A percentile compares a stretch with the other conserved stretches of the same genome.
Conservation (phyloP, 129 eudicot species). For the Flaveria trinervia region DNA sequence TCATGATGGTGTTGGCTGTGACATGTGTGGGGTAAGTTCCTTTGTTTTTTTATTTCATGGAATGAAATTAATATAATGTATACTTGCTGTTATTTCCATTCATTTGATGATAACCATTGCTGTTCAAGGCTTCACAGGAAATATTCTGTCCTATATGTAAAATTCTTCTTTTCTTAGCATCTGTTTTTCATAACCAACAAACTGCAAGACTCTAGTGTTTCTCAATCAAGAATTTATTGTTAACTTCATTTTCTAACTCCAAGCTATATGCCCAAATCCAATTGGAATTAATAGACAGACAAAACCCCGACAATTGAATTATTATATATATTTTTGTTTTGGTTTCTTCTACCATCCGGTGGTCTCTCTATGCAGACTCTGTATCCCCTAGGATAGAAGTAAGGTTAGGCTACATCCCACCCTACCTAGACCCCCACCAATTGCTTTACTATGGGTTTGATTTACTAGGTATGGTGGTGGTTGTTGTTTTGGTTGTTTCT, state of each 20-base stretch:
- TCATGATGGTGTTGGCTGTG: slow-evolving; percentile 69
- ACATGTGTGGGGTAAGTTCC: slow-evolving; percentile 70
- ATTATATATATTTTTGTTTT: neutral
- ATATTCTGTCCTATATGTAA: neutral
- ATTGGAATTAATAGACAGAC: neutral
- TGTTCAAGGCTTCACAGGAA: neutral
- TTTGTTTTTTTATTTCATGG: neutral
- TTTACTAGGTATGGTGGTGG: no score
- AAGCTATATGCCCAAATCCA: neutral
- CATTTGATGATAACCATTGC: neutral
- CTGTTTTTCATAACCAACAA: slow-evolving; percentile 11
- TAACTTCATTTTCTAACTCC: neutral
- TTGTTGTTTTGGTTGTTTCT: no score
- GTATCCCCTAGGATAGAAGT: no score
- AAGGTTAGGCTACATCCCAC: no score
- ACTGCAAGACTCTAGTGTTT: slow-evolving; percentile 4
- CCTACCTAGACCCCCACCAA: no score
- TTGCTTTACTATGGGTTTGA: no score
- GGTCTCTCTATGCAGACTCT: no score
- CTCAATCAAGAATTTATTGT: neutral
- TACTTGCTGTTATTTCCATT: neutral
- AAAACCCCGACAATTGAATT: neutral
- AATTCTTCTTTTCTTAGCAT: slow-evolving; percentile 5
- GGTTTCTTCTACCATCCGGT: neutral
- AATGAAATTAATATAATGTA: neutral